Base-by-base conservation (phyloP, 106 monocot species). In the Acorus calamus region DNA sequence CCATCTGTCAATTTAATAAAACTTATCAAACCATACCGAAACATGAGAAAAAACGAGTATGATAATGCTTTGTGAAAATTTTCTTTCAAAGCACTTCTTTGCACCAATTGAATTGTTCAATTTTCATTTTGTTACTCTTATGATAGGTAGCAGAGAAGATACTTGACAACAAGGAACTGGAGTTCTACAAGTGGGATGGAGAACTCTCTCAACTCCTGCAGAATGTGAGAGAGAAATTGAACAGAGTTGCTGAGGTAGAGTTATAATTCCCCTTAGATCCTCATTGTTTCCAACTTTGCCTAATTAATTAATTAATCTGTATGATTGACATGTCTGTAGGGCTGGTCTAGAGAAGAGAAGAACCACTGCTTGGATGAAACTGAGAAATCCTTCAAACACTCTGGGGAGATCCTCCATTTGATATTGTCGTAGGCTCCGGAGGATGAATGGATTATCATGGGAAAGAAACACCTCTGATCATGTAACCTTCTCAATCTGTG, bases 151-250 rank as follows among this genome's bases (percentile, higher is more conserved):
- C 92, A 14, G 88, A 85, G 76, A 92, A 68, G 71, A 88, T 98
- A 59, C 70, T 98, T 7, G 71, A 98, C 62, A 74, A 74, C 49
- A 85, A 81, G 65, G 92, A 81, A 59, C 81, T 98, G 65, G 88
- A 92, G 66, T 98, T 98, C 71, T 98, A 98, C 83, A 83, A 92
- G 69, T 98, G 98, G 98, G 92, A 88, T 49, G 92, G 98, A 3
- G 86, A 88, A 45, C 85, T 92, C 63, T 73, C 80, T 4, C 74
- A 83, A 45, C 57, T 88, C 44, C 64, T 98, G 82, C 92, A 92
- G 78, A 78, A 83, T 68, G 92, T 98, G 46, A 75, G 85, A 52
- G 83, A 88, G 52, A 98, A 98, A 64, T 75, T 98, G 53, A 92
- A 98, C 60, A 53, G 53, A 67, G 81, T 98, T 57, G 81, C 98